Conservation (phyloP, 75 land plant genomes). For the Sequoiadendron giganteum region DNA sequence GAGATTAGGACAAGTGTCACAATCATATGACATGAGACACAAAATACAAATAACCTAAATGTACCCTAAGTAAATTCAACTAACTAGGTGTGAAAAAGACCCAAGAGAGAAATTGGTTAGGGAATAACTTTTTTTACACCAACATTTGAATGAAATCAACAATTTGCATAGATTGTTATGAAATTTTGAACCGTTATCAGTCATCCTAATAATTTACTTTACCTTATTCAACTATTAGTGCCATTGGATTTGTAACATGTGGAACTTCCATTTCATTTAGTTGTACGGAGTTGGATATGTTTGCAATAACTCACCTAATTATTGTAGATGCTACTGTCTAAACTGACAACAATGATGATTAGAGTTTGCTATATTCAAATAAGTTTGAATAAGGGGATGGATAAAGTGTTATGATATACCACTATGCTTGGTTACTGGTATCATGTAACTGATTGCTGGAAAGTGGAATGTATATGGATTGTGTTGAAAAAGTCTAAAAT, state of each 20-base stretch:
- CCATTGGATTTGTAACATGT: neutral
- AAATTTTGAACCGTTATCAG: neutral
- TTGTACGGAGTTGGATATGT: neutral
- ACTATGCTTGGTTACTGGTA: neutral
- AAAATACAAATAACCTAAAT: no score
- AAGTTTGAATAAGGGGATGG: neutral
- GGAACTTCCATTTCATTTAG: neutral
- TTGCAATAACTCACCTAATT: neutral
- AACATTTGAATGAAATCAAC: neutral
- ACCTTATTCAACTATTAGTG: neutral
- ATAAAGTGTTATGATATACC: neutral
- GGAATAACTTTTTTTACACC: no score
- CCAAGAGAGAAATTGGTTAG: no score
- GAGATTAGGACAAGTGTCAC: no score
- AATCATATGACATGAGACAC: no score
- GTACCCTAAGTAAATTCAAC: no score
- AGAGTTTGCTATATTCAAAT: neutral
- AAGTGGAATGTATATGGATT: neutral
- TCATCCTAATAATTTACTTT: neutral
- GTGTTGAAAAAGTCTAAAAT: neutral
- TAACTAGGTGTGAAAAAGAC: no score
- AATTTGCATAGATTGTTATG: neutral
- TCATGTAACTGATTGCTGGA: neutral
- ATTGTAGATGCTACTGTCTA: constrained; percentile 4
- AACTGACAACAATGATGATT: neutral